phyloP scores from a whole-genome alignment of 2,329 filamentous ascomycete species.

The Xylariaceae sp. region DNA sequence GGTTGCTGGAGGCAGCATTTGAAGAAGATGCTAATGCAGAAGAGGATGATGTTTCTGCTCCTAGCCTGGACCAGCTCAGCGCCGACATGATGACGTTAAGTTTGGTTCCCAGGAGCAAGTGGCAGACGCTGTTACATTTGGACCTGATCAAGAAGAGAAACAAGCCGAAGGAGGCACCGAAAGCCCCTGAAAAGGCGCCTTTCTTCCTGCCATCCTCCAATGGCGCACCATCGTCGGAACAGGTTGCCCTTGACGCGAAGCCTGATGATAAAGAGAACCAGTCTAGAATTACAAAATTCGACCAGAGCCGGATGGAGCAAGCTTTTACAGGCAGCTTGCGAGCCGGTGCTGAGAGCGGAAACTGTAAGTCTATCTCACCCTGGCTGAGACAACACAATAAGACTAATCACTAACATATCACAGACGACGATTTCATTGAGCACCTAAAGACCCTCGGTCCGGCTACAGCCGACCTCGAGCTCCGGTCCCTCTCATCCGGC shows the following conservation, averaged over 20 bases:
- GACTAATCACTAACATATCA: conserved; percentile 2
- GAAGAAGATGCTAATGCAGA: conserved; percentile 47
- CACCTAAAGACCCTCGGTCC: conserved; percentile 78
- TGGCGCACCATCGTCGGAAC: conserved; percentile 23
- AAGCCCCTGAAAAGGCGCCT: conserved; percentile 86
- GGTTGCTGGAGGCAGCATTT: conserved; percentile 71
- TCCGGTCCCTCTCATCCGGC: conserved; percentile 65
- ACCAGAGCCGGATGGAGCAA: conserved; percentile 53
- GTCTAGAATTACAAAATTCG: conserved; percentile 65
- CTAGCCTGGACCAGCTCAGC: conserved; percentile 69
- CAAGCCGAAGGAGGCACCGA: conserved; percentile 86
- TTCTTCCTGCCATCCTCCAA: conserved; percentile 81
- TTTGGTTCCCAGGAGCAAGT: conserved; percentile 81
- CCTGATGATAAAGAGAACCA: conserved; percentile 29
- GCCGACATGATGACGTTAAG: conserved; percentile 81
- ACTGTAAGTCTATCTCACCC: conserved; percentile 49
- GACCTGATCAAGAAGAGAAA: conserved; percentile 91
- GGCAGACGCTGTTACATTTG: conserved; percentile 90
- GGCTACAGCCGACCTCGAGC: conserved; percentile 81
- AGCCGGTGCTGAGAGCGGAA: conserved; percentile 46
- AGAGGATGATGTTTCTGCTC: conserved; percentile 49
- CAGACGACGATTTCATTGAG: conserved; percentile 63
- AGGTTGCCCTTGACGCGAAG: conserved; percentile 27
- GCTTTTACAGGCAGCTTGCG: conserved; percentile 54
- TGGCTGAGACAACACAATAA: neutral